phyloP scores from a whole-genome alignment of 2,329 filamentous ascomycete genomes.

The Cordyceps farinosa region DNA sequence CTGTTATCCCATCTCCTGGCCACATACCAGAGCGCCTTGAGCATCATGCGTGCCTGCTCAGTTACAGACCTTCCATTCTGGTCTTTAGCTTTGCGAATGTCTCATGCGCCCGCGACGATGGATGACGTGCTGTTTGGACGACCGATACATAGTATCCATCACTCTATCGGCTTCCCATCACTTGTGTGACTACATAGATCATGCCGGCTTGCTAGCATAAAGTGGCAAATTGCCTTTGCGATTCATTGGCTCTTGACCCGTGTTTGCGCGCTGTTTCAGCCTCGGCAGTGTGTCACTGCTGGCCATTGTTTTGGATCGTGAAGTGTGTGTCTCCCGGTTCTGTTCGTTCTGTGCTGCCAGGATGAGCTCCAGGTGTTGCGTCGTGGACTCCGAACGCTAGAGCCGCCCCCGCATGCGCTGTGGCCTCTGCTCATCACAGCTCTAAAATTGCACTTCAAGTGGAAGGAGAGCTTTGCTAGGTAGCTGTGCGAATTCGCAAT shows the following conservation, averaged over 20 bases:
- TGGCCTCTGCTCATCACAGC: not conserved
- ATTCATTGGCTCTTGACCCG: not conserved
- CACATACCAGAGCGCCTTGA: not conserved
- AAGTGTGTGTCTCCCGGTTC: not conserved
- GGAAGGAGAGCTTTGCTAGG: too few species aligned
- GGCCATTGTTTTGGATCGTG: not conserved
- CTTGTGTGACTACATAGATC: not conserved
- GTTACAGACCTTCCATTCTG: not conserved
- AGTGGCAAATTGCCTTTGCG: not conserved
- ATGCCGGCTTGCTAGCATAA: not conserved
- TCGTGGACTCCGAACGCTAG: not conserved
- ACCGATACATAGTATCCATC: too few species aligned
- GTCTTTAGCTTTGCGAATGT: not conserved
- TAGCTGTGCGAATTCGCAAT: too few species aligned
- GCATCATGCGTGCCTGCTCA: not conserved
- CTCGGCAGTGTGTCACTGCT: not conserved
- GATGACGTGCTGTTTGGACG: too few species aligned
- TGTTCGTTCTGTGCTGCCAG: not conserved
- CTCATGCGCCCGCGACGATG: not conserved
- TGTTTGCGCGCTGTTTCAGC: constrained; percentile 11
- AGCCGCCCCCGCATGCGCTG: not conserved
- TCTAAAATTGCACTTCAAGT: not conserved
- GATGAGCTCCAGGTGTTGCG: not conserved
- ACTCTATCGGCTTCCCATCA: not conserved
- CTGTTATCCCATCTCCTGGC: too few species aligned